These are phyloP conservation scores for Exophiala viscosa DNA, from an alignment of 2,329 filamentous ascomycete species.

Conservation along the genomic window DNA sequence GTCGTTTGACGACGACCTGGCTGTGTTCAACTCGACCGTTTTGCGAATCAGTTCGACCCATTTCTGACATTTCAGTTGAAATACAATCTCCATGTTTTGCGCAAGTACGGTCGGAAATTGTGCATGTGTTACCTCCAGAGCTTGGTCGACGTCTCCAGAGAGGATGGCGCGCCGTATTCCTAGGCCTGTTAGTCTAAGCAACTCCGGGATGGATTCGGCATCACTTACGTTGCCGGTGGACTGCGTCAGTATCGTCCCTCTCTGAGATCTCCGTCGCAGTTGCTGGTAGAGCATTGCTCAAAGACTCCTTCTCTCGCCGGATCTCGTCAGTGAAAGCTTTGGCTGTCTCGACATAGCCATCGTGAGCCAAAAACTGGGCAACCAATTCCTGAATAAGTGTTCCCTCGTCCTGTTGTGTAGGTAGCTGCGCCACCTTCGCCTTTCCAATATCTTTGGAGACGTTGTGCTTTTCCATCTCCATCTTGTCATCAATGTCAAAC, in stretches of 20 bases:
- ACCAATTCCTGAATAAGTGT: slow-evolving; percentile 78
- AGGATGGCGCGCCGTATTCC: slow-evolving; percentile 83
- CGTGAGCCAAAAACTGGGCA: slow-evolving; percentile 86
- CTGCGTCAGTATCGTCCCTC: slow-evolving; percentile 74
- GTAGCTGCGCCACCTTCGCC: slow-evolving; percentile 57
- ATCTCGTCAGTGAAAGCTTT: slow-evolving; percentile 83
- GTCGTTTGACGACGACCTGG: slow-evolving; percentile 37
- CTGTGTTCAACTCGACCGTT: slow-evolving; percentile 61
- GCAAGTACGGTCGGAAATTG: slow-evolving; percentile 78
- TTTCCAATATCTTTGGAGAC: slow-evolving; percentile 61
- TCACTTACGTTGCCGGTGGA: slow-evolving; percentile 76
- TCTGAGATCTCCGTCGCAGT: slow-evolving; percentile 55
- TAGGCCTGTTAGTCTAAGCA: slow-evolving; percentile 36
- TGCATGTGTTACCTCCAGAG: slow-evolving; percentile 72
- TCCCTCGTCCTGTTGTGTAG: slow-evolving; percentile 59
- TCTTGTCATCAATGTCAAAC: slow-evolving; percentile 85
- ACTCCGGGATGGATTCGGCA: neutral
- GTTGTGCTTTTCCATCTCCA: slow-evolving; percentile 57
- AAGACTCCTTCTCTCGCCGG: slow-evolving; percentile 65
- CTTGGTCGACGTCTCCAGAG: slow-evolving; percentile 86
- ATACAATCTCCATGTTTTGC: slow-evolving; percentile 79
- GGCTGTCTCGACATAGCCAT: slow-evolving; percentile 92
- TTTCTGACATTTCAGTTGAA: slow-evolving; percentile 81
- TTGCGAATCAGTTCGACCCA: slow-evolving; percentile 91
- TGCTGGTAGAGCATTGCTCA: slow-evolving; percentile 57